These are phyloP conservation scores for Thozetella sp. DNA, from an alignment of 495 filamentous ascomycete species.

Conservation along the genomic window DNA sequence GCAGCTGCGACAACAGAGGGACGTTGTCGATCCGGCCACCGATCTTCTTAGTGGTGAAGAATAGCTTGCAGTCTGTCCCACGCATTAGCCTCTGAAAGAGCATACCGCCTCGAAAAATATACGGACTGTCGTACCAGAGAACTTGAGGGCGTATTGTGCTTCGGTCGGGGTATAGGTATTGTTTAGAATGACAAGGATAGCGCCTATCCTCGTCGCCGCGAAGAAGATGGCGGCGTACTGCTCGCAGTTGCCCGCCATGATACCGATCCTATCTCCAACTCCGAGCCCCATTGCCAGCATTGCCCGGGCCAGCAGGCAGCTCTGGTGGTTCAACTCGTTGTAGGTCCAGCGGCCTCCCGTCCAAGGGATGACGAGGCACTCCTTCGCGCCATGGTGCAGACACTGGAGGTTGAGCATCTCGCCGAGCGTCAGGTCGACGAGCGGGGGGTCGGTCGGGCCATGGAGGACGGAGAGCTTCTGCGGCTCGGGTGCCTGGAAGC, in stretches of 20 bases:
- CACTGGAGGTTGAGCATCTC: constrained; percentile 65
- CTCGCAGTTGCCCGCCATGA: constrained; percentile 74
- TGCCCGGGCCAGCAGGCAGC: constrained; percentile 58
- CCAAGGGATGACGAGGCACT: constrained; percentile 68
- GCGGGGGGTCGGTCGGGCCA: constrained; percentile 59
- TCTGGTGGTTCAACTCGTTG: constrained; percentile 60
- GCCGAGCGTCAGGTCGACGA: constrained; percentile 63
- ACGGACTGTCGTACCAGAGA: constrained; percentile 49
- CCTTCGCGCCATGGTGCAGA: constrained; percentile 57
- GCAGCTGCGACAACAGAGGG: constrained; percentile 54
- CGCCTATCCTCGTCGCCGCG: constrained; percentile 65
- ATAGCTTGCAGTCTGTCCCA: constrained; percentile 52
- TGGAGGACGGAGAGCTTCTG: constrained; percentile 54
- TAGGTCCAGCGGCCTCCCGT: constrained; percentile 70
- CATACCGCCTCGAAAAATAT: background rate
- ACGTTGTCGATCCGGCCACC: constrained; percentile 52
- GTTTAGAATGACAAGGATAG: constrained; percentile 69
- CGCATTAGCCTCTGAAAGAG: constrained; percentile 4
- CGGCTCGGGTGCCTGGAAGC: constrained; percentile 23
- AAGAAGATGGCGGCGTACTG: constrained; percentile 72
- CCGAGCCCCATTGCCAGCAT: constrained; percentile 61
- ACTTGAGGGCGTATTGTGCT: constrained; percentile 62
- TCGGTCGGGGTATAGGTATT: constrained; percentile 72
- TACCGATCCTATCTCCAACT: constrained; percentile 65
- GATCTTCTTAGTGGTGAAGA: constrained; percentile 67